Evolutionary conservation across 192 early-diverging fungal genomes (phyloP).

Genomic region (Pecoramyces ruminantium): DNA sequence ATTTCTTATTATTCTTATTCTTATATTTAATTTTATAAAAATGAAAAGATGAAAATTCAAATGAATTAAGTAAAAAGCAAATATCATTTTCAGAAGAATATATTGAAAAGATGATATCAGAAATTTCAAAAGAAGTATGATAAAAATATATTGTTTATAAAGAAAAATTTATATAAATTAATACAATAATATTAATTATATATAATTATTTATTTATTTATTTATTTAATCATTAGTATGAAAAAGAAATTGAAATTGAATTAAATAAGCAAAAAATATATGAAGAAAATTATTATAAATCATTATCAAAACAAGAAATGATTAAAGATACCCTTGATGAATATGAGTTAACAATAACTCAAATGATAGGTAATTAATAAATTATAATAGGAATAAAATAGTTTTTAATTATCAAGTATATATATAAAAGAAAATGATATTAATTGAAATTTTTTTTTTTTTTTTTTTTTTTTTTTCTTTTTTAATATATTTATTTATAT

Average conservation of each 20-base stretch:
- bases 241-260: neutral
- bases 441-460: no score
- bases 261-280: neutral
- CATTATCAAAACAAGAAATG: neutral
- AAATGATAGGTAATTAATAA: neutral
- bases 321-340: neutral
- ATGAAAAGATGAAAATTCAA: neutral
- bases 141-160: neutral
- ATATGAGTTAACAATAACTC: neutral
- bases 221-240: neutral
- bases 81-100: neutral
- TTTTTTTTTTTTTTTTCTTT: no score
- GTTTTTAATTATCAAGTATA: no score
- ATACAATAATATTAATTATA: no score
- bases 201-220: no score
- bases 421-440: no score
- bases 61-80: neutral
- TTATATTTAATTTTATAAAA: no score
- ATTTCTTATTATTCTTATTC: neutral
- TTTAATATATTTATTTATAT: no score
- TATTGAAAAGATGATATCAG: neutral
- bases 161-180: neutral
- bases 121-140: neutral
- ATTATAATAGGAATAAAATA: no score
- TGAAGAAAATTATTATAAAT: neutral